phyloP scores from a whole-genome alignment of 164 flowering plant species.

The Annona cherimola region DNA sequence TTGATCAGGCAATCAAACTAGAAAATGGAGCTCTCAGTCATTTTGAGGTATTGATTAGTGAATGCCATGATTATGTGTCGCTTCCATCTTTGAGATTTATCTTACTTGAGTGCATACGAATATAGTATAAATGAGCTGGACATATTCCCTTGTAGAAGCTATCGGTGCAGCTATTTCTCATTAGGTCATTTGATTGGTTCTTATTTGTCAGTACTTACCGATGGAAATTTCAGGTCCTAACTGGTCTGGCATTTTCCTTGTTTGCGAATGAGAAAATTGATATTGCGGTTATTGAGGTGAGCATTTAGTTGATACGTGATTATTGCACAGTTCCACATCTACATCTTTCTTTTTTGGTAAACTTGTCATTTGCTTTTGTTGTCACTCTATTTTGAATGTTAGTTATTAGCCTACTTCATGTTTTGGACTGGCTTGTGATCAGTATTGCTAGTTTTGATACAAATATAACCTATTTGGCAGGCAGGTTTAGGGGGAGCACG shows the following conservation, averaged over 20 bases:
- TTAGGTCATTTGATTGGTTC: not conserved
- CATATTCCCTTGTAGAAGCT: not conserved
- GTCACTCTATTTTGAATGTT: not conserved
- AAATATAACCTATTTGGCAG: slow-evolving; percentile 25
- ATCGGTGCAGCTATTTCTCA: not conserved
- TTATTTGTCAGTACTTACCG: not conserved
- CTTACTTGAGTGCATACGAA: no score
- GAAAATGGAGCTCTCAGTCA: slow-evolving; percentile 73
- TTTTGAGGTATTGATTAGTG: slow-evolving; percentile 63
- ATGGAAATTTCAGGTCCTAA: slow-evolving; percentile 59
- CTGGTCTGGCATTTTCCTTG: slow-evolving; percentile 75
- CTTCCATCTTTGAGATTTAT: not conserved
- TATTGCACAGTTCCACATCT: not conserved
- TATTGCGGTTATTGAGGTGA: slow-evolving; percentile 90
- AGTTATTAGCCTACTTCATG: not conserved
- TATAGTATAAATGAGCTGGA: not conserved
- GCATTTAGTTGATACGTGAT: not conserved
- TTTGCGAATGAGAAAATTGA: slow-evolving; percentile 79
- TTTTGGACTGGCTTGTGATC: not conserved
- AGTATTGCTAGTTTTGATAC: not conserved
- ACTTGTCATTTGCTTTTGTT: not conserved
- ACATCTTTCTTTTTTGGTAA: not conserved
- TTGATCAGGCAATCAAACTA: slow-evolving; percentile 52
- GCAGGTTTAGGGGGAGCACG: slow-evolving; percentile 97
- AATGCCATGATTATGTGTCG: not conserved